Conservation (phyloP, 331 rosid species). For the Arachis monticola region DNA sequence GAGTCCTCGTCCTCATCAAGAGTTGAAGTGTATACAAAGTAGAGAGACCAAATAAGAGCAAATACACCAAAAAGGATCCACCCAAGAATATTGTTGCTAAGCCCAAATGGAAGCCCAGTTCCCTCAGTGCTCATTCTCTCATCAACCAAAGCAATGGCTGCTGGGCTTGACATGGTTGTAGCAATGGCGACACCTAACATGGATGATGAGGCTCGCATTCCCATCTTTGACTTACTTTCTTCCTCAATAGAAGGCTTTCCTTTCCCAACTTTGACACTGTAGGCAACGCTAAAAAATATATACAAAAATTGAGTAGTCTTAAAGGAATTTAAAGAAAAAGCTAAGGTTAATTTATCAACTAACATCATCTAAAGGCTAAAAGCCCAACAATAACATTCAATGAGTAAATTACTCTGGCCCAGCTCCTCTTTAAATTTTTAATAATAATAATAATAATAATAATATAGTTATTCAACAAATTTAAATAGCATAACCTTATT, state of each 20-base stretch:
- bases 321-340: not conserved
- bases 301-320: not conserved
- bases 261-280: conserved; percentile 76
- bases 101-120: conserved; percentile 95
- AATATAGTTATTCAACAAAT: too few relatives aligned
- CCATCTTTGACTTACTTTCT: conserved; percentile 54
- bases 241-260: conserved; percentile 41
- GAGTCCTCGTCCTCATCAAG: conserved; percentile 98
- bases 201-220: conserved; percentile 60
- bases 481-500: too few relatives aligned
- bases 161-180: conserved; percentile 70
- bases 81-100: conserved; percentile 90
- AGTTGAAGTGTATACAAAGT: conserved; percentile 55
- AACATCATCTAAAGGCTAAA: not conserved
- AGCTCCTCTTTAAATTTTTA: too few relatives aligned
- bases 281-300: conserved; percentile 59
- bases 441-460: too few relatives aligned
- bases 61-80: conserved; percentile 86
- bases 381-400: too few relatives aligned
- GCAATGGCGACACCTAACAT: conserved; percentile 58
- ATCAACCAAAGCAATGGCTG: conserved; percentile 93
- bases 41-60: conserved; percentile 76
- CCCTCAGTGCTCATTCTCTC: conserved; percentile 95
- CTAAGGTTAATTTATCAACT: too few relatives aligned
- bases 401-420: too few relatives aligned